phyloP scores from a whole-genome alignment of 2,329 filamentous ascomycete species.

The Hypoxylon sp. region DNA sequence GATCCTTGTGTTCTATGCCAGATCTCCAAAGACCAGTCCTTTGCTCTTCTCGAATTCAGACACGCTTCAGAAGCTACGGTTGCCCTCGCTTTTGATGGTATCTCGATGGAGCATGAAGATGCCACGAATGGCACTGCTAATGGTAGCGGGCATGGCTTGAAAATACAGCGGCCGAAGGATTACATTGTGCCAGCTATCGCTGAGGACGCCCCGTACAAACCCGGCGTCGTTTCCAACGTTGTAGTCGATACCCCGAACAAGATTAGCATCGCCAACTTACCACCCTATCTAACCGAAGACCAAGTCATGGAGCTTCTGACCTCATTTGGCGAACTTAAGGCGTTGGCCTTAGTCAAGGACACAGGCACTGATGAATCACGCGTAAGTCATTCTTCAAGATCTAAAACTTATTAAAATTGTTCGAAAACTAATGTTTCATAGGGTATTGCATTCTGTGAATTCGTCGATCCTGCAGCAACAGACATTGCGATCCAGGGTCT shows the following conservation, averaged over 20 bases:
- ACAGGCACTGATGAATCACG: conserved; percentile 86
- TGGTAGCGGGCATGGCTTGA: conserved; percentile 70
- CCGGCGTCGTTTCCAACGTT: conserved; percentile 81
- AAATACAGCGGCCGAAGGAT: conserved; percentile 91
- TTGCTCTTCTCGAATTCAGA: conserved; percentile 93
- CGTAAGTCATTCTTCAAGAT: conserved; percentile 67
- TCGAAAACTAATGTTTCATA: conserved; percentile 59
- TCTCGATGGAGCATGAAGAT: conserved; percentile 84
- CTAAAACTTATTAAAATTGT: neutral
- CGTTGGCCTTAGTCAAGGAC: conserved; percentile 92
- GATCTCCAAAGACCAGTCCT: conserved; percentile 81
- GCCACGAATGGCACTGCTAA: conserved; percentile 66
- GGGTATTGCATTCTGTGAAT: conserved; percentile 98
- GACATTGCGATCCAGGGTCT: conserved; percentile 90
- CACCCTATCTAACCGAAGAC: conserved; percentile 88
- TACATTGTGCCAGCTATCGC: conserved; percentile 91
- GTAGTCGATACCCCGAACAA: conserved; percentile 97
- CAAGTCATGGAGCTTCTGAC: conserved; percentile 91
- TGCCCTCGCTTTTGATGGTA: conserved; percentile 89
- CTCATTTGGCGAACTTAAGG: conserved; percentile 92
- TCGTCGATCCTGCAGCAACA: conserved; percentile 81
- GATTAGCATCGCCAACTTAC: conserved; percentile 92
- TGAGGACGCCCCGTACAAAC: conserved; percentile 80
- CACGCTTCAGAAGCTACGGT: conserved; percentile 89
- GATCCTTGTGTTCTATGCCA: conserved; percentile 91